Conservation (phyloP, 208 protist species). For the Acanthamoeba triangularis region DNA sequence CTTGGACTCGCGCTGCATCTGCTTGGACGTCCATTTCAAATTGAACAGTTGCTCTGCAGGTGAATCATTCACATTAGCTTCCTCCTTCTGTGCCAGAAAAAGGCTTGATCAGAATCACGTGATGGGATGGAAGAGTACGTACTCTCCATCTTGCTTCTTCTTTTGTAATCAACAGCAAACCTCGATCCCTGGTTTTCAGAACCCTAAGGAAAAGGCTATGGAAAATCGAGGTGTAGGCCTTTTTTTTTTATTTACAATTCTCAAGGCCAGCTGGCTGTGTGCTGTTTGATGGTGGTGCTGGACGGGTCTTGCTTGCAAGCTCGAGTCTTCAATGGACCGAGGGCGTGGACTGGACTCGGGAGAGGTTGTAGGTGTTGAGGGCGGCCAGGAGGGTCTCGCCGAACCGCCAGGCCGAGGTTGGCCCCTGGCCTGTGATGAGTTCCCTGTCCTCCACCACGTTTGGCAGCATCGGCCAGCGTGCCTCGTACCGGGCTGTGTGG, state of each 20-base stretch:
- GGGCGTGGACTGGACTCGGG: not conserved
- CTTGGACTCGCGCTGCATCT: conserved; percentile 94
- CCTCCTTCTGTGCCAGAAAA: too few species aligned
- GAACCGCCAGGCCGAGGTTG: conserved; percentile 17
- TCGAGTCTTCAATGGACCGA: not conserved
- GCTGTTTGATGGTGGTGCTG: too few species aligned
- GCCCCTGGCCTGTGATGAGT: conserved; percentile 9
- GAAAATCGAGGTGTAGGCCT: too few species aligned
- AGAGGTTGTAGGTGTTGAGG: conserved; percentile 11
- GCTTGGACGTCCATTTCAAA: conserved; percentile 97
- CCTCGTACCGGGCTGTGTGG: not conserved
- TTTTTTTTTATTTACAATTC: too few species aligned
- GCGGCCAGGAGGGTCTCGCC: not conserved
- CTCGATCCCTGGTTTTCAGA: too few species aligned
- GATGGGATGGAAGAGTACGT: too few species aligned
- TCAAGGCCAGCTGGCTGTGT: too few species aligned
- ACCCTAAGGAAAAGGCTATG: too few species aligned
- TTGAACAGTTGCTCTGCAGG: conserved; percentile 94
- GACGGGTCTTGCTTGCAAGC: too few species aligned
- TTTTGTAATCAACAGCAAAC: too few species aligned
- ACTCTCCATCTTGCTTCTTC: too few species aligned
- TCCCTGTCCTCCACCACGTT: conserved; percentile 17
- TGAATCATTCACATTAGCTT: not conserved
- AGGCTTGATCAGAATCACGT: too few species aligned
- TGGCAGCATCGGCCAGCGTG: conserved; percentile 21